phyloP scores from a whole-genome alignment of 768 basidiomycete species.

The Leccinum olivaceopallidum region DNA sequence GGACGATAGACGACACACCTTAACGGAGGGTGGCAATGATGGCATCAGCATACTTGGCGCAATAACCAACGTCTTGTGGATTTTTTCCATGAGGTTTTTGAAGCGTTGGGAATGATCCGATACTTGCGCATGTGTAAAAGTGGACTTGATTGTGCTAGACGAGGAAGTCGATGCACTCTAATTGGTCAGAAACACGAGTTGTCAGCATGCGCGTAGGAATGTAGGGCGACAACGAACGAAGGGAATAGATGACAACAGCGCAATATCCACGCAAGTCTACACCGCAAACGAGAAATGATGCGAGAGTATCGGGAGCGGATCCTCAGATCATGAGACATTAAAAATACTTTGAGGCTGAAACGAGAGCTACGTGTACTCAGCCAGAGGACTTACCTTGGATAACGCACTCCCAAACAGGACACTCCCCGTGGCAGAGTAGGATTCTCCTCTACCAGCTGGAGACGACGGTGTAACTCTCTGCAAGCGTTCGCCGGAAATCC shows the following conservation, averaged over 20 bases:
- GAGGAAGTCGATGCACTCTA: conserved; percentile 7
- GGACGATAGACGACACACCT: conserved; percentile 18
- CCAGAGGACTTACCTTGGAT: conserved; percentile 16
- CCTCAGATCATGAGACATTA: background rate
- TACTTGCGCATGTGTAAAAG: conserved; percentile 4
- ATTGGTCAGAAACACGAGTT: conserved; percentile 12
- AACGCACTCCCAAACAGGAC: conserved; percentile 44
- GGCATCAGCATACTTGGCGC: conserved; percentile 50
- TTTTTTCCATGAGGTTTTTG: conserved; percentile 57
- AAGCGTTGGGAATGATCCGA: conserved; percentile 38
- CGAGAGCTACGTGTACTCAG: conserved; percentile 10
- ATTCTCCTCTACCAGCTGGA: background rate
- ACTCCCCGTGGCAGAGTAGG: conserved; percentile 38
- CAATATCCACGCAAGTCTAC: conserved; percentile 13
- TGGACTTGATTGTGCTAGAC: conserved; percentile 11
- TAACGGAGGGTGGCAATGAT: conserved; percentile 2
- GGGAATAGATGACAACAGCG: conserved; percentile 10
- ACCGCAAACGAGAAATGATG: background rate
- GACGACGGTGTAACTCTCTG: background rate
- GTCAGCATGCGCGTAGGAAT: conserved; percentile 8
- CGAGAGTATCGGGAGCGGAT: background rate
- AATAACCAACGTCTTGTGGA: conserved; percentile 65
- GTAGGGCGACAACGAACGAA: conserved; percentile 3
- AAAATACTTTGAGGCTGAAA: background rate
- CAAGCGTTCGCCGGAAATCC: conserved; percentile 3